Conservation (phyloP, 352 stramenopile species). For the Phytopythium aichiense region DNA sequence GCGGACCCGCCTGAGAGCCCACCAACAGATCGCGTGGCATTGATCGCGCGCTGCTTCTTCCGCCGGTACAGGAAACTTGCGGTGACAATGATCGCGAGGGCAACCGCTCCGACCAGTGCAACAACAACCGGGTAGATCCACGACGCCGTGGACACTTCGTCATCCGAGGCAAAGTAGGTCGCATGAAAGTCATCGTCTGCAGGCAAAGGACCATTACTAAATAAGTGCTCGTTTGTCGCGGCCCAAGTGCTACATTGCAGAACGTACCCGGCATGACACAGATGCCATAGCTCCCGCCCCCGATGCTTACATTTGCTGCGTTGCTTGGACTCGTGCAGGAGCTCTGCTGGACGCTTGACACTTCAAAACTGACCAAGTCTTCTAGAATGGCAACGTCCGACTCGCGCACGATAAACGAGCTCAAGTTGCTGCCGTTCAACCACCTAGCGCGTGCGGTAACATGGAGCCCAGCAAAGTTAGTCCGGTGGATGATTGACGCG, state of each 20-base stretch:
- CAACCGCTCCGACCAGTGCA: background rate
- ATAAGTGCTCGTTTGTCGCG: background rate
- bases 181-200: background rate
- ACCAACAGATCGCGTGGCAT: background rate
- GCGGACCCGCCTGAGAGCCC: background rate
- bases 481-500: background rate
- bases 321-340: background rate
- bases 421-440: slow-evolving; percentile 25
- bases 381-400: slow-evolving; percentile 23
- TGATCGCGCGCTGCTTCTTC: background rate
- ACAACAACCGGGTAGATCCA: slow-evolving; percentile 3
- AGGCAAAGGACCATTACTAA: background rate
- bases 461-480: background rate
- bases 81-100: background rate
- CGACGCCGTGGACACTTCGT: background rate
- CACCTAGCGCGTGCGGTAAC: background rate
- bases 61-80: background rate
- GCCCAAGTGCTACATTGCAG: background rate
- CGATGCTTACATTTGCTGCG: slow-evolving; percentile 7
- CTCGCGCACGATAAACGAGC: slow-evolving; percentile 23
- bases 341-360: slow-evolving; percentile 6
- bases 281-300: slow-evolving; percentile 15
- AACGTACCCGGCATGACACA: slow-evolving; percentile 15
- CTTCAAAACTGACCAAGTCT: slow-evolving; percentile 14
- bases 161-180: background rate